Conservation (phyloP, 257 asterid species). For the Cordia subcordata region DNA sequence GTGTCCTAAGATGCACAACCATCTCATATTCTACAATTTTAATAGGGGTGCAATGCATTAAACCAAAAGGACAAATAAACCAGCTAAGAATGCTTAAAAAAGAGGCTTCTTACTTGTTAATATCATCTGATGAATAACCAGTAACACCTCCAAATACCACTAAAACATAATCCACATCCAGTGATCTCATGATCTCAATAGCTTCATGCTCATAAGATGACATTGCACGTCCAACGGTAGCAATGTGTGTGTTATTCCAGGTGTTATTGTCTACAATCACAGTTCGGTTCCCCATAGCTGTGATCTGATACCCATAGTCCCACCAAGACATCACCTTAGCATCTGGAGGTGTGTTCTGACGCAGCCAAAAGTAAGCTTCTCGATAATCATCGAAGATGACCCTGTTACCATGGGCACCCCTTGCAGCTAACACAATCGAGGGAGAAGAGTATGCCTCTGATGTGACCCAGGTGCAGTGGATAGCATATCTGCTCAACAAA, state of each 20-base stretch:
- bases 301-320: constrained; percentile 99
- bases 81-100: too few species aligned
- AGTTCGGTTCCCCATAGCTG: constrained; percentile 98
- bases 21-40: too few species aligned
- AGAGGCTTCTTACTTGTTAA: constrained; percentile 74
- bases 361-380: constrained; percentile 93
- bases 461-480: constrained; percentile 97
- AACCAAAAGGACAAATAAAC: too few species aligned
- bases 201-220: constrained; percentile 97
- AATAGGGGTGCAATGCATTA: too few species aligned
- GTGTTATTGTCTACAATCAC: constrained; percentile 98
- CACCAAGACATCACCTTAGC: constrained; percentile 99
- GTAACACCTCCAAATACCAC: constrained; percentile 99
- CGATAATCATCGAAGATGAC: constrained; percentile 92
- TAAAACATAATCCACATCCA: constrained; percentile 87
- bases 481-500: constrained; percentile 84
- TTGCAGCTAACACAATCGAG: constrained; percentile 96
- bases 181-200: constrained; percentile 89
- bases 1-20: too few species aligned
- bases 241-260: constrained; percentile 98
- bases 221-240: constrained; percentile 99
- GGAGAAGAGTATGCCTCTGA: constrained; percentile 99
- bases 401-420: constrained; percentile 95
- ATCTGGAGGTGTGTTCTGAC: constrained; percentile 91
- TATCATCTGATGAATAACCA: constrained; percentile 96